Conservation (phyloP, 2,329 filamentous ascomycete species). For the Rhynchosporium agropyri region DNA sequence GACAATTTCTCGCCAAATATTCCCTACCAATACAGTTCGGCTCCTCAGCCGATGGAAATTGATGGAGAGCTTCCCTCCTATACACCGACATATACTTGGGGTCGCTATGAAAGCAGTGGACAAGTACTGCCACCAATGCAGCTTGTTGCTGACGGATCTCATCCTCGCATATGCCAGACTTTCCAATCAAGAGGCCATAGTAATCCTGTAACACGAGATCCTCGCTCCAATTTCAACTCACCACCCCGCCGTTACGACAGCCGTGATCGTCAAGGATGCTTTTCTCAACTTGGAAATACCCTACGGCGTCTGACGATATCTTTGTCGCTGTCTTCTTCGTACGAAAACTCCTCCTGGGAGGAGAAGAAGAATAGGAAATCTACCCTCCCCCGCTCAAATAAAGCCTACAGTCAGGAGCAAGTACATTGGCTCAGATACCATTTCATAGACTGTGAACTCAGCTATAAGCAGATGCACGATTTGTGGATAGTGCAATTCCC, state of each 20-base stretch:
- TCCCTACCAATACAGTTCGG: not conserved
- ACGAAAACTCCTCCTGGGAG: not conserved
- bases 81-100: not conserved
- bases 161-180: not conserved
- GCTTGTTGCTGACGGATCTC: not conserved
- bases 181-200: not conserved
- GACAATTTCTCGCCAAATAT: too few species aligned
- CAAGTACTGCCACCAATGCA: not conserved
- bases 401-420: constrained; percentile 18
- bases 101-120: not conserved
- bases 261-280: not conserved
- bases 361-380: constrained; percentile 1
- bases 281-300: not conserved
- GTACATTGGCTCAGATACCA: constrained; percentile 20
- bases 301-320: not conserved
- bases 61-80: not conserved
- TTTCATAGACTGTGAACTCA: constrained; percentile 6
- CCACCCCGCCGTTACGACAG: not conserved
- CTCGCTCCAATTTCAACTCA: not conserved
- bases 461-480: not conserved
- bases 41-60: not conserved
- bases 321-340: not conserved
- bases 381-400: constrained; percentile 1
- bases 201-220: not conserved
- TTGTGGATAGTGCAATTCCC: constrained; percentile 14